These are phyloP conservation scores for Penicillium ucsense DNA, from an alignment of 495 filamentous ascomycete species.

Conservation along the genomic window DNA sequence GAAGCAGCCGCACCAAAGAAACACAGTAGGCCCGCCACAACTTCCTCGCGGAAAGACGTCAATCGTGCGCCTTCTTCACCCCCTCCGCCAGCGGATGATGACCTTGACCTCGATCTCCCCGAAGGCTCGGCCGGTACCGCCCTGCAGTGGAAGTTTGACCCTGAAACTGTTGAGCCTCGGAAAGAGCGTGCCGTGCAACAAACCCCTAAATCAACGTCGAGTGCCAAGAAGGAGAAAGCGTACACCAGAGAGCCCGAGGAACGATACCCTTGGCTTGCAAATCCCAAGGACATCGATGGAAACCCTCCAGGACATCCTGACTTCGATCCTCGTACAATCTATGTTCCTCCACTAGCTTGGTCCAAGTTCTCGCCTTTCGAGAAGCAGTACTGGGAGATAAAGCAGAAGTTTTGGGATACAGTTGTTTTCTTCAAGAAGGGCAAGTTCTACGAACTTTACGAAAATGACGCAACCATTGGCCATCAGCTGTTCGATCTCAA, in stretches of 20 bases:
- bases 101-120: slow-evolving; percentile 38
- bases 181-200: slow-evolving; percentile 38
- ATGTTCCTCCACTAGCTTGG: slow-evolving; percentile 72
- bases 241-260: slow-evolving; percentile 70
- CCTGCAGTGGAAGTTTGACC: slow-evolving; percentile 77
- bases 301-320: slow-evolving; percentile 75
- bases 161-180: slow-evolving; percentile 55
- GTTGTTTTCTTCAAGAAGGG: slow-evolving; percentile 99
- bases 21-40: slow-evolving; percentile 52
- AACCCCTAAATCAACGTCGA: slow-evolving; percentile 35
- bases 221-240: slow-evolving; percentile 60
- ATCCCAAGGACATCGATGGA: slow-evolving; percentile 70
- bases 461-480: slow-evolving; percentile 95
- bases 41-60: slow-evolving; percentile 44
- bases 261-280: slow-evolving; percentile 83
- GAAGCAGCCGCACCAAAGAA: slow-evolving; percentile 59
- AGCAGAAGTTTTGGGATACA: slow-evolving; percentile 94
- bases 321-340: slow-evolving; percentile 85
- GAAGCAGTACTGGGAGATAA: slow-evolving; percentile 99
- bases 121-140: slow-evolving; percentile 63
- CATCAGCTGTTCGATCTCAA: slow-evolving; percentile 97
- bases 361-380: slow-evolving; percentile 83
- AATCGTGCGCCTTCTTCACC: slow-evolving; percentile 48
- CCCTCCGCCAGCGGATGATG: slow-evolving; percentile 39
- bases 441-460: slow-evolving; percentile 98